Base-by-base conservation (phyloP, 257 asterid genomes). In the Cordia subcordata region DNA sequence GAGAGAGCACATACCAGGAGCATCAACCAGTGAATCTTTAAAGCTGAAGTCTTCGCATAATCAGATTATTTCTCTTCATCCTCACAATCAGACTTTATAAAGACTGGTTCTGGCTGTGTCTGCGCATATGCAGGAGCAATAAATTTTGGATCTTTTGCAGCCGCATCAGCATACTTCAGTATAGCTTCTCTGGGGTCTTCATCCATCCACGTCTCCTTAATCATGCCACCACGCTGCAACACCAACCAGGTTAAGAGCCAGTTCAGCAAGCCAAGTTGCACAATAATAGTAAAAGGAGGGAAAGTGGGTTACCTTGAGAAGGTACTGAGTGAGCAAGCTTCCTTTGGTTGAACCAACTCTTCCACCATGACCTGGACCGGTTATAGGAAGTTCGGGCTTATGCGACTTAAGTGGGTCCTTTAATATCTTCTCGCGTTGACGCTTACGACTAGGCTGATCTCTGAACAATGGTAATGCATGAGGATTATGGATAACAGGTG, bases 101-200 rank as follows among this genome's bases (percentile, higher is more conserved):
- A 88, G 46, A 88, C 42, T 5, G 96, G 8, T 52, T 86, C 90
- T 5, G 99, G 99, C 80, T 92, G 99, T 8, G 99, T 92, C 39
- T 78, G 69, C 5, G 96, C 85, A 42, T 92, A 92, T 5, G 99
- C 99, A 1, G 95, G 98, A 54, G 96, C 95, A 11, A 91, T 88
- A 52, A 50, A 91, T 58, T 91, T 91, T 11, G 98, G 98, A 68
- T 91, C 96, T 66, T 88, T 88, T 8, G 82, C 81, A 63, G 96
- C 98, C 13, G 54, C 79, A 63, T 88, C 98, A 40, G 98, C 98
- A 61, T 85, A 83, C 75, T 91, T 91, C 1, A 91, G 80, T 66
- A 91, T 91, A 56, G 98, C 96, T 78, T 85, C 98, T 80, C 98
- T 77, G 21, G 98, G 98, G 71, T 91, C 98, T 82, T 87, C 98